These are phyloP conservation scores for Neurospora sp. DNA, from an alignment of 495 filamentous ascomycete species.

Conservation along the genomic window DNA sequence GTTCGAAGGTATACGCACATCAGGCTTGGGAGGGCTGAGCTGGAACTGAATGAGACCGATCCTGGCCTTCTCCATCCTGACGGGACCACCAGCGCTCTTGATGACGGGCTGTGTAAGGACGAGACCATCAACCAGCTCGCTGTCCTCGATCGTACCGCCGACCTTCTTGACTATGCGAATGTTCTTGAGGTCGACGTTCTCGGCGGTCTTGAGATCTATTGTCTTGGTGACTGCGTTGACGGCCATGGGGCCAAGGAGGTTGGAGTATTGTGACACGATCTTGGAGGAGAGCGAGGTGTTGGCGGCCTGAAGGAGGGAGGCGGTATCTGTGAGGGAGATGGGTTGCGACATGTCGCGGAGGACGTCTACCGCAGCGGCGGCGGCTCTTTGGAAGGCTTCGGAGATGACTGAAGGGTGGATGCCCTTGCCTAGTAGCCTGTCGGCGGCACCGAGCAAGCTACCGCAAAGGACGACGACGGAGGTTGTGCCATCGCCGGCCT, in stretches of 20 bases:
- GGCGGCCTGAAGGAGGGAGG: slow-evolving; percentile 87
- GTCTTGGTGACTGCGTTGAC: slow-evolving; percentile 92
- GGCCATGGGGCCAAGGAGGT: slow-evolving; percentile 86
- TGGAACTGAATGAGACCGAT: slow-evolving; percentile 99
- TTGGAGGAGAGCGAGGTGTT: slow-evolving; percentile 97
- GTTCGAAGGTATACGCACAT: slow-evolving; percentile 45
- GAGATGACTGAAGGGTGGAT: slow-evolving; percentile 97
- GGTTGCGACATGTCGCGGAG: slow-evolving; percentile 94
- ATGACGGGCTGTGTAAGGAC: slow-evolving; percentile 87
- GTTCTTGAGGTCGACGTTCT: slow-evolving; percentile 93
- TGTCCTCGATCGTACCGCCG: slow-evolving; percentile 95
- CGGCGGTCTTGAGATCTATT: slow-evolving; percentile 87
- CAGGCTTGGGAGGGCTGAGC: slow-evolving; percentile 92
- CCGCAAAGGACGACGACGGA: slow-evolving; percentile 97
- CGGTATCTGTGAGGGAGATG: slow-evolving; percentile 76
- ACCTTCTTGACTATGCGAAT: slow-evolving; percentile 97
- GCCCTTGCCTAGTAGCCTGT: slow-evolving; percentile 78
- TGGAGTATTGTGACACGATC: slow-evolving; percentile 94
- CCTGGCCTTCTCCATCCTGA: slow-evolving; percentile 90
- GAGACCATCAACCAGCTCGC: slow-evolving; percentile 90
- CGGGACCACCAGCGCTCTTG: slow-evolving; percentile 85
- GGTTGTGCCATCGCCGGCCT: slow-evolving; percentile 96
- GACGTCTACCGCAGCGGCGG: slow-evolving; percentile 74
- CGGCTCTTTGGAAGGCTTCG: slow-evolving; percentile 93
- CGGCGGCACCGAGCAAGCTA: slow-evolving; percentile 85